phyloP scores from a whole-genome alignment of 108 stramenopile species.

The Cyclotella atomus region DNA sequence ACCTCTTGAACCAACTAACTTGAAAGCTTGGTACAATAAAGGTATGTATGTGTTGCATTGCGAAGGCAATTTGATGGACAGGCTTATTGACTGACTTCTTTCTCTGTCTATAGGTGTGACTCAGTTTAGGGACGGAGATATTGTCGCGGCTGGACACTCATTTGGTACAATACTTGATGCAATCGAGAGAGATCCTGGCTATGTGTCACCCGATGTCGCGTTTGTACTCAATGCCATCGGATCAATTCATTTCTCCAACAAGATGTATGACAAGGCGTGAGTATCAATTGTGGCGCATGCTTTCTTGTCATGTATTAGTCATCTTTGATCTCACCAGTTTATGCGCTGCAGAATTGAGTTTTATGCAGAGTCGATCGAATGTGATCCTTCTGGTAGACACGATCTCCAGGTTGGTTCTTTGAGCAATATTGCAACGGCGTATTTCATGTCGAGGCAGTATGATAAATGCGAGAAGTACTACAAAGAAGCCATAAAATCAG shows the following conservation, averaged over 20 bases:
- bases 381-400: not conserved
- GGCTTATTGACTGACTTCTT: not conserved
- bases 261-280: not conserved
- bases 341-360: not conserved
- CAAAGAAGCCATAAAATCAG: not conserved
- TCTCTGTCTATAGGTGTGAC: not conserved
- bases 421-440: not conserved
- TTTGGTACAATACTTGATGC: not conserved
- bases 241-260: not conserved
- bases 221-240: slow-evolving; percentile 2
- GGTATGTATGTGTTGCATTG: not conserved
- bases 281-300: too few relatives aligned
- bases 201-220: not conserved
- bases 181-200: not conserved
- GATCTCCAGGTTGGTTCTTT: not conserved
- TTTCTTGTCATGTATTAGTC: too few relatives aligned
- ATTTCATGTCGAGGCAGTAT: not conserved
- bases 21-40: not conserved
- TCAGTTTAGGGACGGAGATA: not conserved
- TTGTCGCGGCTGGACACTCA: not conserved
- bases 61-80: not conserved
- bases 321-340: not conserved
- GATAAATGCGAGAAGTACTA: not conserved
- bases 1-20: slow-evolving; percentile 2
- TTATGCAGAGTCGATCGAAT: not conserved